Base-by-base conservation (phyloP, 1,284 basidiomycete genomes). In the Cutaneotrichosporon mucoides region DNA sequence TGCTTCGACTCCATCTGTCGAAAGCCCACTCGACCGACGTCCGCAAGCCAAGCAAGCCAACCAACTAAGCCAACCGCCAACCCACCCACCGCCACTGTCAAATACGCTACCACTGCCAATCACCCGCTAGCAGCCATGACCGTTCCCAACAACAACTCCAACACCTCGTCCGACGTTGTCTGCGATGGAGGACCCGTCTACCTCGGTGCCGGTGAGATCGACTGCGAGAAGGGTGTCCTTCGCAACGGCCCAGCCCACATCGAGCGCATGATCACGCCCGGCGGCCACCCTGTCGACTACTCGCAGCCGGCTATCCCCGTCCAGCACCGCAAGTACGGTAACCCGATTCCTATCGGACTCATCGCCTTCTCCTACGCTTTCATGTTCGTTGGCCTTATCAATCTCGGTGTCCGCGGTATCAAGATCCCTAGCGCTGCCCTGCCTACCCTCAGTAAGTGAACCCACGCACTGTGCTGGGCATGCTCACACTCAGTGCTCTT, bases 201-300 rank as follows among this genome's bases (percentile, higher is more conserved):
- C 62, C 36, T 48, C 36, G 60, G 56, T n/a, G 56, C 60, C 40
- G 60, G 60, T 24, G 24, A 24, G 24, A 24, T 24, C 24, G 56
- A 63, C 47, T 8, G 51, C 34, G 64, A 65, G 56, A 65, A 65
- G 61, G 64, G 59, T n/a, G 24, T 24, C 24, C 24, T 24, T 24
- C 38, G 41, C 47, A 38, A 44, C 2, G 37, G 46, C 42, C n/a
- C 40, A 13, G 12, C 37, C 40, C 58, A 57, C 44, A 53, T 65
- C n/a, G 49, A 57, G 54, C 60, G 61, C 13, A 24, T 51, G 37
- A 38, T 66, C 44, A 66, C 64, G 9, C 64, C 64, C 33, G 62
- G 62, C n/a, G 64, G 64, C 10, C 64, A 66, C 55, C 62, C 64
- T n/a, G 50, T 61, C 57, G 64, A 66, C 59, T 63, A 52, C 35